These are phyloP conservation scores for Colletotrichum salicis DNA, from an alignment of 2,329 filamentous ascomycete genomes.

Conservation along the genomic window DNA sequence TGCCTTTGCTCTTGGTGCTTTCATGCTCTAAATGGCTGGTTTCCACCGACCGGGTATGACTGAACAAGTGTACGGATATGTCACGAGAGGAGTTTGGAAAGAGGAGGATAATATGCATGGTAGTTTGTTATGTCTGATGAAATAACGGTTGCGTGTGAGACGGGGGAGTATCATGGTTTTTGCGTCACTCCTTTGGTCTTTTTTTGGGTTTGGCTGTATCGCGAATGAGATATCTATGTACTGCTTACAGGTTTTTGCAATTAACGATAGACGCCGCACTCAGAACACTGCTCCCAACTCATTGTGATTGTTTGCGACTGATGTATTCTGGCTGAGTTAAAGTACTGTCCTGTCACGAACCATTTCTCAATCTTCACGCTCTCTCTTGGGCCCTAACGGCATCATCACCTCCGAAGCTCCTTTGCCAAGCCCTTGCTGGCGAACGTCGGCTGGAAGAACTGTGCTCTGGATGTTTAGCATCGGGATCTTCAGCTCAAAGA, in stretches of 20 bases:
- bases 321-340: too few species aligned
- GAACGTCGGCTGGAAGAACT: background rate
- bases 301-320: background rate
- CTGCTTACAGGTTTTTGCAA: slow-evolving; percentile 19
- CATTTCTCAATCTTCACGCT: too few species aligned
- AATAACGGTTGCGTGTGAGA: slow-evolving; percentile 17
- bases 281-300: background rate
- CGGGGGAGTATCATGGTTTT: slow-evolving; percentile 21
- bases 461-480: background rate
- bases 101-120: slow-evolving; percentile 31
- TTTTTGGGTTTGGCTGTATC: slow-evolving; percentile 5
- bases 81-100: slow-evolving; percentile 7
- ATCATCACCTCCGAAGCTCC: background rate
- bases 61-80: slow-evolving; percentile 9
- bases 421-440: background rate
- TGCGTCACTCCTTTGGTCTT: slow-evolving; percentile 30
- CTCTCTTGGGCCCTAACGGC: background rate
- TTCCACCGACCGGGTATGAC: background rate
- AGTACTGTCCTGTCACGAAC: too few species aligned
- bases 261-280: slow-evolving; percentile 26
- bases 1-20: slow-evolving; percentile 31
- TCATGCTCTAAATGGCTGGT: slow-evolving; percentile 31
- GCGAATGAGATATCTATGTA: slow-evolving; percentile 21
- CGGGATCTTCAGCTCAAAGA: background rate
- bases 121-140: slow-evolving; percentile 31